Base-by-base conservation (phyloP, 2,329 filamentous ascomycete species). In the Xylaria sp. region DNA sequence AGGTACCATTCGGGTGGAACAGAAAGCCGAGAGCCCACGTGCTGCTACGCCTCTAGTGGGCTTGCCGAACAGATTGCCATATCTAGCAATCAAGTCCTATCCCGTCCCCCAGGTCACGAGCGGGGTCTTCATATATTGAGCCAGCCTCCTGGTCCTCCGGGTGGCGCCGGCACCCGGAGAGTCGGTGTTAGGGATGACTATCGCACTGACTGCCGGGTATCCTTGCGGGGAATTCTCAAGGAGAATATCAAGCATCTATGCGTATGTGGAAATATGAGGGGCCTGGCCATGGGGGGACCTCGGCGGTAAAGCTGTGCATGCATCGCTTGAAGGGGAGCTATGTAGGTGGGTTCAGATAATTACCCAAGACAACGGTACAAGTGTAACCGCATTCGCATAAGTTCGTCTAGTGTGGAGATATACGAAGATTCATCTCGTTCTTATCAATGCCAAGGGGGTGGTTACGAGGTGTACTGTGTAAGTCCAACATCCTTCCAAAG, bases 1-100 rank as follows among this genome's bases (percentile, higher is more conserved):
- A 61, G 45, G 66, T 58, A 58, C 62, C 65, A 65, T 50, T 54
- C 65, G 33, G 53, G 61, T 59, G 61, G 62, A 58, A 64, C 53
- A 25, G 38, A 13, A 36, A 33, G 42, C 65, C 56, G 61, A 54
- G 36, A 57, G 51, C 50, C 45, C 45, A 58, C 45, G 61, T 63
- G 55, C 60, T 31, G 64, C 47, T 49, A 42, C 54, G 49, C 49
- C 39, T 56, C 36, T 62, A 50, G 47, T 60, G 45, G 60, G 33
- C 38, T 20, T 53, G 61, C 51, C 44, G 29, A 50, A 60, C 36
- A 42, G 39, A 63, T 66, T 56, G 42, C 44, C 33, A 56, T 60
- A 51, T 55, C 51, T 57, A 15, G 44, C 29, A 60, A 20, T 27
- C 61, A n/a, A n/a, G 50, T 42, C 39, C 17, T 36, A 17, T 50